Evolutionary conservation across 75 land plant genomes (phyloP).

Genomic region (Isoetes taiwanensis): DNA sequence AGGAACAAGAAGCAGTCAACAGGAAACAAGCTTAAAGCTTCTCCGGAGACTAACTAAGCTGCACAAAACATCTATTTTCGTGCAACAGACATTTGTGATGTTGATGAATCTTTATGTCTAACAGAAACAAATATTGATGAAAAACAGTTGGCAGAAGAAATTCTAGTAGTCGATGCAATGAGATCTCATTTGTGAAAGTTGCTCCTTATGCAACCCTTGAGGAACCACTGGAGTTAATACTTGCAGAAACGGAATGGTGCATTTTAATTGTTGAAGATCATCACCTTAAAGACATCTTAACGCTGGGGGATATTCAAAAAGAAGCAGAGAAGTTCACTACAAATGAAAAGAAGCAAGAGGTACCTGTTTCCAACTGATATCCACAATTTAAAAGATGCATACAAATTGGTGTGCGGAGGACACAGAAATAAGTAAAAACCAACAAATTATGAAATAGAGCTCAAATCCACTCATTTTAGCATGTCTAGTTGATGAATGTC

Average conservation of each 20-base stretch:
- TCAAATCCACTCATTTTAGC: not conserved
- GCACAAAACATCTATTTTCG: not conserved
- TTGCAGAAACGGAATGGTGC: conserved; percentile 71
- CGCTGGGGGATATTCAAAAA: conserved; percentile 63
- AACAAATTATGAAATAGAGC: not conserved
- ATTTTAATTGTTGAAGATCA: conserved; percentile 37
- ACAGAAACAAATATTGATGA: conserved; percentile 25
- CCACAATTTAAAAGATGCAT: not conserved
- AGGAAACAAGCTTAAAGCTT: not conserved
- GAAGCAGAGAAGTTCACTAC: conserved; percentile 26
- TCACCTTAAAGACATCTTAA: conserved; percentile 41
- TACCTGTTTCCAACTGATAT: not conserved
- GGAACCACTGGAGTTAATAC: conserved; percentile 56
- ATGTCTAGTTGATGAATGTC: not conserved
- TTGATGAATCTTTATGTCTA: conserved; percentile 75
- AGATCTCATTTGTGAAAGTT: conserved; percentile 47
- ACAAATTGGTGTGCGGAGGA: too few species aligned
- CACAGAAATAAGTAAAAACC: not conserved
- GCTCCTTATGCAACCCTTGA: conserved; percentile 27
- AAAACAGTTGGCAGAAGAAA: conserved; percentile 27
- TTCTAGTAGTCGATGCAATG: conserved; percentile 73
- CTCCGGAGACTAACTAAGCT: not conserved
- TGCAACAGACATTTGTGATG: conserved; percentile 34
- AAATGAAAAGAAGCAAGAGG: conserved; percentile 9
- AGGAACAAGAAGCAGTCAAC: conserved; percentile 20